Evolutionary conservation across 805 yeast genomes (phyloP), one percentile per base, ranked within the genome.

Genomic region (Suhomyces kilbournensis): DNA sequence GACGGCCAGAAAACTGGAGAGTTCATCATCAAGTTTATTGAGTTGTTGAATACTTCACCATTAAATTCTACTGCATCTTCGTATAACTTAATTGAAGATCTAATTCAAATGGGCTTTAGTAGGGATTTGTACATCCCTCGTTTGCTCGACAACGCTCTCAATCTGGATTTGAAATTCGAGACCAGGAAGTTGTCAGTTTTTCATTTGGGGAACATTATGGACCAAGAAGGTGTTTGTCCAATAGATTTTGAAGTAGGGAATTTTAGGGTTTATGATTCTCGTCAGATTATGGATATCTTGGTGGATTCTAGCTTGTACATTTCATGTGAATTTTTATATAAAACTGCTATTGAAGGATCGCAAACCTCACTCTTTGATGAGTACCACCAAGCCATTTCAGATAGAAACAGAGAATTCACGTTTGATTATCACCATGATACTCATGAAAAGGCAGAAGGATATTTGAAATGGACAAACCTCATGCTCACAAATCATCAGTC

Each of bases 11-110:
- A 44, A 1, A 48, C 68, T 14, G 73, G 79, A 8, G 59, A 62
- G 7, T 70, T 72, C 53, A 74, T 78, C 15, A 71, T 86, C 38
- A 63, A 65, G 14, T 62, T 89, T 1, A 78, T 90, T 35, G 90
- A 90, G 53, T 54, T 75, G 0, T 75, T 90, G 47, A 86, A 84
- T 70, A 76, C 51, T 54, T 78, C 47, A 50, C 67, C 44, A 50
- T 71, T 53, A 66, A 65, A 48, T 51, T 60, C 57, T 46, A 57
- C 53, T 44, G 47, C 45, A 28, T 54, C 32, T 44, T 60, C 71
- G 7, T 55, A 56, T 49, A 28, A 46, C 7, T 39, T 66, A 19
- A 46, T 60, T 23, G 47, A 57, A 34, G 48, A 53, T 1, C 50
- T 74, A 10, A 49, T 63, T 1, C 47, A 26, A 1, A 22, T 68